Base-by-base conservation (phyloP, 805 yeast species). In the Candida chilensis region DNA sequence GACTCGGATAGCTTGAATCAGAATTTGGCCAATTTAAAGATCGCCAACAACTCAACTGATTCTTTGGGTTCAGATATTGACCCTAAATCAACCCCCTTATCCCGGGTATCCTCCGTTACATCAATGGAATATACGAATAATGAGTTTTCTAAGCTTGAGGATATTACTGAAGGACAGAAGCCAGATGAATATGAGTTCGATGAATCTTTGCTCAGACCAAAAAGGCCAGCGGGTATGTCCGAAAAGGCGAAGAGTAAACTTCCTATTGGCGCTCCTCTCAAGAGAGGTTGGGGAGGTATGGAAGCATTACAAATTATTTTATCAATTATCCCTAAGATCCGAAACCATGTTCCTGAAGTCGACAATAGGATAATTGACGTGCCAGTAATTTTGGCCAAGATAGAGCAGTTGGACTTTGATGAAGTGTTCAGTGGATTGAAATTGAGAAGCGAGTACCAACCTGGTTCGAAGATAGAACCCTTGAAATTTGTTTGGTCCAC, bases 401-500 rank as follows among this genome's bases (percentile, higher is more conserved):
- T 76, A 30, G 70, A 60, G n/a, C n/a, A 37, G 3, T 36, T 60
- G 17, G 43, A 53, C 15, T 57, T 50, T 10, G 53, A 47, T n/a
- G 41, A 48, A 16, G 50, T 61, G 3, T 61, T 57, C 32, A 60
- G 48, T 34, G 54, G 47, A 42, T 64, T 39, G 72, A 39, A 55
- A 62, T 50, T 35, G 72, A 44, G 65, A 46, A 48, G 64, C 33
- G 74, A 72, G 36, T 71, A 58, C 36, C 42, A 64, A 19, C 65
- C 71, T 0, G 52, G 50, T 12, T 52, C 66, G 0, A 56, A 59
- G 3, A 62, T 72, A 5, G 52, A 52, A 18, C 42, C 67, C 3
- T 54, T 79, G 37, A 59, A 48, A 35, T 78, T 83, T 40, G 48
- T 55, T 4, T 84, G 94, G 94, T 67, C 71, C 24, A 57, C 56